These are phyloP conservation scores for Talaromyces sp. DNA, from an alignment of 2,329 filamentous ascomycete species.

Conservation along the genomic window DNA sequence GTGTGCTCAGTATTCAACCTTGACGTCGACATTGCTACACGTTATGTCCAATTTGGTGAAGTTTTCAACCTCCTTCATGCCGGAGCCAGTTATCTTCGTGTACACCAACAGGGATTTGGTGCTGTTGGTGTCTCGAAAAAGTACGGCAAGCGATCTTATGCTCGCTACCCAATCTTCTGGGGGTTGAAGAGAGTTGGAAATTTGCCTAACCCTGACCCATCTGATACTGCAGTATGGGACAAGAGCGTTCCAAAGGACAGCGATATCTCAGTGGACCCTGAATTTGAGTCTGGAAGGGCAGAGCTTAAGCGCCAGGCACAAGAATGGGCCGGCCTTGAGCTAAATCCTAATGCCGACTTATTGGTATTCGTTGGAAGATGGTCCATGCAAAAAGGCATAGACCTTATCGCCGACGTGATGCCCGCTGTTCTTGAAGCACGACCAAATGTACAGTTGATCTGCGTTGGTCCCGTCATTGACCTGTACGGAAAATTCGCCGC, in stretches of 20 bases:
- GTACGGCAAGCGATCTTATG: constrained; percentile 61
- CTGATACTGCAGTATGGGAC: constrained; percentile 57
- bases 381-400: constrained; percentile 64
- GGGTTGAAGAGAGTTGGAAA: constrained; percentile 57
- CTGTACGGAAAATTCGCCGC: constrained; percentile 63
- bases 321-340: constrained; percentile 60
- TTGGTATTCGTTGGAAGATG: constrained; percentile 65
- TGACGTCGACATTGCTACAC: constrained; percentile 49
- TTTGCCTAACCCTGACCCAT: constrained; percentile 60
- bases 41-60: constrained; percentile 62
- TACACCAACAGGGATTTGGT: constrained; percentile 63
- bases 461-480: constrained; percentile 60
- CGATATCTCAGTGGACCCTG: constrained; percentile 48
- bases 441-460: constrained; percentile 56
- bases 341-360: constrained; percentile 57
- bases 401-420: constrained; percentile 63
- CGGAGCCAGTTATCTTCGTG: constrained; percentile 59
- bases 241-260: constrained; percentile 45
- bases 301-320: constrained; percentile 57
- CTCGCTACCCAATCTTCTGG: constrained; percentile 66
- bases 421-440: constrained; percentile 56
- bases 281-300: constrained; percentile 49
- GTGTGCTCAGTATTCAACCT: constrained; percentile 62
- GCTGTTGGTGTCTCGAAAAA: constrained; percentile 64
- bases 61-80: constrained; percentile 64